Conservation (phyloP, 2,329 filamentous ascomycete genomes). For the Epichloe bromicola region DNA sequence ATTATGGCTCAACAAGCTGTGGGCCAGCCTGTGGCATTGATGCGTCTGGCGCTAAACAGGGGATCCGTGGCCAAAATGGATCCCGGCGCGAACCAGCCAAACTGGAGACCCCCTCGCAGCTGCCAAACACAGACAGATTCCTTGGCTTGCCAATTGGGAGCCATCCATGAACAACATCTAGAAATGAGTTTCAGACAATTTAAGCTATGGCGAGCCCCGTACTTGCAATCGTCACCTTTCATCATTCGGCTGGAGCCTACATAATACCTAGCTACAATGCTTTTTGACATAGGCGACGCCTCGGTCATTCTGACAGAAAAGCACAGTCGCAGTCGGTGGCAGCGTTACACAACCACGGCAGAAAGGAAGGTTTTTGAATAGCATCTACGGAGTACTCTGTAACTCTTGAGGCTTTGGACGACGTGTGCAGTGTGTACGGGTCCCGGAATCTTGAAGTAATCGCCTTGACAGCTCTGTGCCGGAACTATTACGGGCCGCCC, state of each 20-base stretch:
- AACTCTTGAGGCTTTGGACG: no score
- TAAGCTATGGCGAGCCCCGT: no score
- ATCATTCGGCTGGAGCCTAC: no score
- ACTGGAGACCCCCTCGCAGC: background rate
- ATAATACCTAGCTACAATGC: background rate
- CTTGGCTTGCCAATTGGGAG: no score
- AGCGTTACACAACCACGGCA: background rate
- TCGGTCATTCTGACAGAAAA: background rate
- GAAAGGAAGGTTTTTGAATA: background rate
- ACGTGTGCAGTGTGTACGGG: no score
- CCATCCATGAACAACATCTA: no score
- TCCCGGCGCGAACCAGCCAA: background rate
- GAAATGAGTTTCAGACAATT: no score
- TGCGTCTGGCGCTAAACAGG: conserved; percentile 14
- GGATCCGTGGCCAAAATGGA: conserved; percentile 3
- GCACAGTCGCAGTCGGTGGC: background rate
- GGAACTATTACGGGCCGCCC: no score
- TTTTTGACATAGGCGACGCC: background rate
- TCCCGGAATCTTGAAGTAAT: background rate
- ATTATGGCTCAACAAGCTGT: conserved; percentile 4
- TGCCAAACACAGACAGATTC: background rate
- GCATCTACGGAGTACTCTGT: background rate
- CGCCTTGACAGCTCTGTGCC: no score
- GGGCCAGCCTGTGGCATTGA: conserved; percentile 14
- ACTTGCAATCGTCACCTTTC: no score